Evolutionary conservation across 306 rosid species (phyloP).

Genomic region (Geum urbanum): DNA sequence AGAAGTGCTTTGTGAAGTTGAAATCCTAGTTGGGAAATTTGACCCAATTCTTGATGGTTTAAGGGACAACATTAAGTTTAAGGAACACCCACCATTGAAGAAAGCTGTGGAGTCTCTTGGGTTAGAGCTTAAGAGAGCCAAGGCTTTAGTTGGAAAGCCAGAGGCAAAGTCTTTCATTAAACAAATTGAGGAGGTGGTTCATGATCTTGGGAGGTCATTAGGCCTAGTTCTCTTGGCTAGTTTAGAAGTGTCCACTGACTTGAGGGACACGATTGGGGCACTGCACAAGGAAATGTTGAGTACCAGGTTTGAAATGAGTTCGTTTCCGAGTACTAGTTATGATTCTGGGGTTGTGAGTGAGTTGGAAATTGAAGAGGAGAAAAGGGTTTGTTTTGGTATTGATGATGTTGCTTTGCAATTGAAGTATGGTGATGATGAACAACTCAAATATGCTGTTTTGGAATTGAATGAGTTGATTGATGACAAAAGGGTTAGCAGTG

Average conservation of each 20-base stretch:
- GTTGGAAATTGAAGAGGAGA: slow-evolving; percentile 44
- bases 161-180: slow-evolving; percentile 35
- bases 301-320: slow-evolving; percentile 37
- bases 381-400: slow-evolving; percentile 29
- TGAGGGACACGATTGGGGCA: slow-evolving; percentile 48
- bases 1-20: slow-evolving; percentile 44
- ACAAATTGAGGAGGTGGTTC: slow-evolving; percentile 57
- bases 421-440: slow-evolving; percentile 69
- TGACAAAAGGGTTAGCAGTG: slow-evolving; percentile 34
- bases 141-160: slow-evolving; percentile 35
- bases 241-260: slow-evolving; percentile 49
- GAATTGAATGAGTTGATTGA: slow-evolving; percentile 50
- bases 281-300: slow-evolving; percentile 60
- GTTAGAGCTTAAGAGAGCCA: slow-evolving; percentile 50
- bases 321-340: slow-evolving; percentile 47
- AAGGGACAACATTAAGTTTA: slow-evolving; percentile 33
- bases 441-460: slow-evolving; percentile 47
- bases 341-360: slow-evolving; percentile 39
- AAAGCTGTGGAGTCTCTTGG: slow-evolving; percentile 77
- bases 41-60: slow-evolving; percentile 54
- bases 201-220: slow-evolving; percentile 71
- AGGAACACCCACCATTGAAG: slow-evolving; percentile 49
- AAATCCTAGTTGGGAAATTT: slow-evolving; percentile 47
- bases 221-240: slow-evolving; percentile 68
- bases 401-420: slow-evolving; percentile 57